Evolutionary conservation across 257 asterid genomes (phyloP), one percentile per base, ranked within the genome.

Genomic region (Penstemon eatonii): DNA sequence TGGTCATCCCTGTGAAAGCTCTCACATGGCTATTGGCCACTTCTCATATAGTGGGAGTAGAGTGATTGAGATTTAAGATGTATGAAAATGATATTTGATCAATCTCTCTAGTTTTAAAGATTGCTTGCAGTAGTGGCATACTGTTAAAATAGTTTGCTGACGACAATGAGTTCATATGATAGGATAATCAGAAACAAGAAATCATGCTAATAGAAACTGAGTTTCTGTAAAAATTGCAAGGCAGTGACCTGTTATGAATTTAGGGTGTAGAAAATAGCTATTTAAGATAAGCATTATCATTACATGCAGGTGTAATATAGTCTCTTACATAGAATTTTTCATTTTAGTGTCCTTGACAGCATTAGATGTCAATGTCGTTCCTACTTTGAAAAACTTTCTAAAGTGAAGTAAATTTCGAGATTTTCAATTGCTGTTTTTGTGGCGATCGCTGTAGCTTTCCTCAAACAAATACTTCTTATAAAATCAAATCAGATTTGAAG

Each of bases 1-100:
- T 59, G 70, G 56, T 57, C 37, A 73, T 58, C 56, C 50, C 69
- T 45, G 46, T 66, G 61, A 57, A 72, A 61, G 60, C 69, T 63
- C 68, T 54, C 55, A 47, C 5, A 3, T 12, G 45, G 54, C 63
- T 72, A 36, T 59, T 52, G 45, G 54, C 63, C 75, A 36, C 63
- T 52, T 45, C 36, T 43, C 74, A 58, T 55, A 55, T 39, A 42
- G 18, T 44, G 19, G 61, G 18, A 57, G 63, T 69, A 49, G 69
- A 68, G 49, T 53, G 50, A 6, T 51, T 69, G 63, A 66, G 36
- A 66, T 7, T 10, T 56, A 51, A 55, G 51, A 60, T 50, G 50
- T 50, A 52, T 13, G 37, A 39, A 15, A 13, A n/a, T 59, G 9
- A 51, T 53, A 44, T 25, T 53, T 54, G 63, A 43, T 58, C 5